Base-by-base conservation (phyloP, 2,329 filamentous ascomycete species). In the Aschersonia sp. region DNA sequence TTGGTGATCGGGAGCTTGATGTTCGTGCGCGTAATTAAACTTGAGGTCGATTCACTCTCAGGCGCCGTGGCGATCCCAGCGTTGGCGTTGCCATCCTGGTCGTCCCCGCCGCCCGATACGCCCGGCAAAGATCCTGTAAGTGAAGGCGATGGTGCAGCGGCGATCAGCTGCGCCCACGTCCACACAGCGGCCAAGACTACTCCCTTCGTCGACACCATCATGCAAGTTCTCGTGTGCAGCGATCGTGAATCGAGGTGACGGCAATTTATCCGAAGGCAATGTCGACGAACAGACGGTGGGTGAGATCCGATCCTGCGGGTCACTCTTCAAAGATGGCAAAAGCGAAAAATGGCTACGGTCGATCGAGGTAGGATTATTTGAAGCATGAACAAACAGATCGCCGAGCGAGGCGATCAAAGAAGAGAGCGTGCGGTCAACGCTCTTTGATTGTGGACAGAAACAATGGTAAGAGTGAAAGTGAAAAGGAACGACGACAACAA, bases 1-100 rank as follows among this genome's bases (percentile, higher is more conserved):
- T 79, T 81, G 55, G 63, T 61, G 56, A 81, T 62, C 55, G 80
- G 61, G 53, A 71, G 68, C 11, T 74, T 57, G 32, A 52, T 47
- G 35, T 45, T n/a, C 14, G 39, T 47, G 40, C 30, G 42, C 33
- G 45, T 14, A 11, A 9, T 6, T 6, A 42, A 30, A 2, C 4
- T 42, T 5, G 45, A 33, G 29, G 44, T 5, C 6, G 48, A 42
- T 9, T 39, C 8, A 3, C 9, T 9, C 35, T 8, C 35, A 4
- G 35, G 9, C 35, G 35, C 12, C 35, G 35, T 2, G 35, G 35
- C 35, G 35, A 9, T 39, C 35, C 35, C 8, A 39, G 8, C 12
- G 35, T 22, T 22, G 22, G 22, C 22, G 22, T 22, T 22, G 22
- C 22, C 22, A 22, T 22, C 22, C 22, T 22, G 22, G 22, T 22